phyloP scores from a whole-genome alignment of 1,139 yeast genomes.

The Diutina siamensis region DNA sequence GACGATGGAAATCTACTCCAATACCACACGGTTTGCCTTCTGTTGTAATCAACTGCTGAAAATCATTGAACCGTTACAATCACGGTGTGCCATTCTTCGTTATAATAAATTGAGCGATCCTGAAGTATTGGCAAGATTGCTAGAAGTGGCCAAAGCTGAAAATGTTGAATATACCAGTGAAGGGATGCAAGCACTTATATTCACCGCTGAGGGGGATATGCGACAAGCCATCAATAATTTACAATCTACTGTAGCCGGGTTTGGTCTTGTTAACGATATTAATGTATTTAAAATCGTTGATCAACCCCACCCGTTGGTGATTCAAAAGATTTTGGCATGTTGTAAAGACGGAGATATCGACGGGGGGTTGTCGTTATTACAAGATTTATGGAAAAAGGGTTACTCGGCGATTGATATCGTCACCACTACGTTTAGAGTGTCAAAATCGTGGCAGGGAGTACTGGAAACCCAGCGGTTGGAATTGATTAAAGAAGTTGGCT shows the following conservation, averaged over 20 bases:
- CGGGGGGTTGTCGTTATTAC: conserved; percentile 54
- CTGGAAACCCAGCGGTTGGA: conserved; percentile 61
- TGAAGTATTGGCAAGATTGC: conserved; percentile 67
- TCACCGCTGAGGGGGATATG: conserved; percentile 98
- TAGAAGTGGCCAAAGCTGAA: conserved; percentile 63
- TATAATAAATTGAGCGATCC: conserved; percentile 74
- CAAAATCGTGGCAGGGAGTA: conserved; percentile 60
- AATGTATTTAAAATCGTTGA: conserved; percentile 94
- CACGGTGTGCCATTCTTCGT: conserved; percentile 90
- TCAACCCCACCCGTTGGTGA: conserved; percentile 87
- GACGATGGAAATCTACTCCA: conserved; percentile 93
- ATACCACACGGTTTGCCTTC: conserved; percentile 92
- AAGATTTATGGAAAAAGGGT: conserved; percentile 75
- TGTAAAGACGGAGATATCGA: conserved; percentile 50
- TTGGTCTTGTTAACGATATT: conserved; percentile 77
- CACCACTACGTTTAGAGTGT: conserved; percentile 79
- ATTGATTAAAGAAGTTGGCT: conserved; percentile 76
- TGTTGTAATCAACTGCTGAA: conserved; percentile 93
- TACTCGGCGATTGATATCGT: conserved; percentile 90
- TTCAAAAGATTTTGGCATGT: conserved; percentile 55
- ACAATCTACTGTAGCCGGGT: conserved; percentile 91
- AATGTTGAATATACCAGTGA: conserved; percentile 73
- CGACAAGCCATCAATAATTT: conserved; percentile 92
- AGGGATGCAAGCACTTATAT: conserved; percentile 88
- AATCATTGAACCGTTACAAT: conserved; percentile 92